Base-by-base conservation (phyloP, 2,329 filamentous ascomycete species). In the Malbranchea zuffiana region DNA sequence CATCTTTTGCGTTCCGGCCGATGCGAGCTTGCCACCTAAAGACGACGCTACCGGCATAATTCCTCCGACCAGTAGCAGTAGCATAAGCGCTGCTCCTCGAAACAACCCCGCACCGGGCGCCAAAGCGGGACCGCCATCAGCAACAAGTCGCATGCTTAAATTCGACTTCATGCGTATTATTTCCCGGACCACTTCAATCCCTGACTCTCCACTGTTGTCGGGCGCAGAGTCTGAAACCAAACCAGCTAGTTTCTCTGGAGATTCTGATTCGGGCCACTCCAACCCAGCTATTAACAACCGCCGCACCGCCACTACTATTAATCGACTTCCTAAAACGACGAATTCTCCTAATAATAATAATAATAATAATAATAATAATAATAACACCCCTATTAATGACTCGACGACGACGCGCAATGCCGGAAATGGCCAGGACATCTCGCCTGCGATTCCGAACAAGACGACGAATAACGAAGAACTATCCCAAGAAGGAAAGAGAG, bases 401-500 rank as follows among this genome's bases (percentile, higher is more conserved):
- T 11, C 19, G 11, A 13, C 30, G n/a, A n/a, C 30, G 13, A 11
- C n/a, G 7, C 16, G 30, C 30, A n/a, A 12, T 16, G 19, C 13
- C 18, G 11, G 13, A 32, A 18, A 32, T 17, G 11, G 13, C 13
- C 13, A 6, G 13, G 12, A 32, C 15, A n/a, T n/a, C n/a, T n/a
- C n/a, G n/a, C n/a, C n/a, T n/a, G n/a, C n/a, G n/a, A n/a, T n/a
- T n/a, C n/a, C n/a, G n/a, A n/a, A n/a, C n/a, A n/a, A n/a, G n/a
- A n/a, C n/a, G n/a, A n/a, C n/a, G n/a, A n/a, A n/a, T n/a, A n/a
- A n/a, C n/a, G n/a, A n/a, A n/a, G n/a, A n/a, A n/a, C n/a, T n/a
- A n/a, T n/a, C n/a, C n/a, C n/a, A n/a, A n/a, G n/a, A n/a, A n/a
- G 21, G 55, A 54, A 32, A 56, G 63, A 35, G 63, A 70, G 15